Conservation (phyloP, 2,329 filamentous ascomycete species). For the Magnaporthiopsis rhizophila region DNA sequence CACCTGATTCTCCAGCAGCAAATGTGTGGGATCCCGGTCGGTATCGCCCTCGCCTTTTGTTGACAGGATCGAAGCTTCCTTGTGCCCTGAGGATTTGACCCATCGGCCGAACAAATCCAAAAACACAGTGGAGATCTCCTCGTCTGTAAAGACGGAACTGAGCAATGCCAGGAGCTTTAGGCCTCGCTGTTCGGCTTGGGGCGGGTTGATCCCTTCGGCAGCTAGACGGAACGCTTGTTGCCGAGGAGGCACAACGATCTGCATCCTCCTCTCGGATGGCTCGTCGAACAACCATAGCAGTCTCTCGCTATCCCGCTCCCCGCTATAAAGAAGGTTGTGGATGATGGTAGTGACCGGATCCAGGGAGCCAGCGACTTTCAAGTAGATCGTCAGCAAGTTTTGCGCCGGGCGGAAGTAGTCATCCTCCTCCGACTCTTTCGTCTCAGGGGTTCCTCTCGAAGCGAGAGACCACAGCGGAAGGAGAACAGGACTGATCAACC, state of each 20-base stretch:
- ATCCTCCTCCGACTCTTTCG: constrained; percentile 23
- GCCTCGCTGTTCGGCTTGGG: constrained; percentile 39
- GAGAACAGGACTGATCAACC: constrained; percentile 51
- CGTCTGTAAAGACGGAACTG: constrained; percentile 37
- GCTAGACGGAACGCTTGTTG: neutral
- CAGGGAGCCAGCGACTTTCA: constrained; percentile 46
- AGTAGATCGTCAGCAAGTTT: constrained; percentile 46
- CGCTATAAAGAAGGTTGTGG: constrained; percentile 47
- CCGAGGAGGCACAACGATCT: constrained; percentile 33
- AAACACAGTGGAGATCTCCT: constrained; percentile 54
- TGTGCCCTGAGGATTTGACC: constrained; percentile 30
- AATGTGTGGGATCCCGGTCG: constrained; percentile 27
- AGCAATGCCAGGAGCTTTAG: constrained; percentile 42
- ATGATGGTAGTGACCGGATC: constrained; percentile 42
- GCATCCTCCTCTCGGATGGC: constrained; percentile 38
- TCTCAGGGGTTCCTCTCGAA: constrained; percentile 34
- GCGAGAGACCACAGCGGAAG: constrained; percentile 56
- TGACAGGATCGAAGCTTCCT: constrained; percentile 20
- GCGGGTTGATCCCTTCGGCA: neutral
- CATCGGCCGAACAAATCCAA: constrained; percentile 50
- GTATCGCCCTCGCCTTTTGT: constrained; percentile 16
- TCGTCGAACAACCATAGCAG: constrained; percentile 45
- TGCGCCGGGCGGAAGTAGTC: constrained; percentile 37
- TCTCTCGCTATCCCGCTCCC: constrained; percentile 26
- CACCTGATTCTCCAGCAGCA: constrained; percentile 49